These are phyloP conservation scores for Entomortierella chlamydospora DNA, from an alignment of 192 early-diverging fungal species.

Conservation along the genomic window DNA sequence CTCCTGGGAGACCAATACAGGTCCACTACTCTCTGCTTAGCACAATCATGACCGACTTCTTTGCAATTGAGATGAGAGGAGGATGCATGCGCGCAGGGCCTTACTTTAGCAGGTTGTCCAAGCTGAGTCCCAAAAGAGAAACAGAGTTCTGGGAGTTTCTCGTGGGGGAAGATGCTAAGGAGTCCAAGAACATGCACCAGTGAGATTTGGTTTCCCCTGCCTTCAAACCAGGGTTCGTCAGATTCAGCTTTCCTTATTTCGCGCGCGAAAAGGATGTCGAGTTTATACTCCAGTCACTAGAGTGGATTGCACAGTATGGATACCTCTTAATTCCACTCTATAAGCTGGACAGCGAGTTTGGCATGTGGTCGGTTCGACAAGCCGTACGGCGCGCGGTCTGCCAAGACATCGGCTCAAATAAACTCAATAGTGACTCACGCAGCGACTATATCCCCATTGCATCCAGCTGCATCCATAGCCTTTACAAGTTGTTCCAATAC, in stretches of 20 bases:
- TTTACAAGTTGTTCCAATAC: conserved; percentile 15
- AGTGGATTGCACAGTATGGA: conserved; percentile 52
- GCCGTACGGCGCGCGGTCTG: conserved; percentile 5
- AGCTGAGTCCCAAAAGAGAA: conserved; percentile 16
- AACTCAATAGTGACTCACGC: background rate
- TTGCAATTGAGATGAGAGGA: conserved; percentile 55
- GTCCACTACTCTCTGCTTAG: conserved; percentile 53
- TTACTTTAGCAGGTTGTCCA: conserved; percentile 28
- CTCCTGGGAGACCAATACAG: conserved; percentile 1
- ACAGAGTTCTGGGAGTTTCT: conserved; percentile 17
- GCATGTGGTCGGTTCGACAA: conserved; percentile 33
- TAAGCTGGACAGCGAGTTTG: conserved; percentile 11
- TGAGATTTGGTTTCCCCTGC: conserved; percentile 12
- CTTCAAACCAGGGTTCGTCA: conserved; percentile 40
- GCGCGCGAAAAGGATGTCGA: conserved; percentile 52
- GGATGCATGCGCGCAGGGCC: conserved; percentile 54
- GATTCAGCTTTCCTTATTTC: conserved; percentile 58
- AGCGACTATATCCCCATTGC: conserved; percentile 19
- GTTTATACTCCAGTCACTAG: conserved; percentile 53
- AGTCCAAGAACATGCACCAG: conserved; percentile 2
- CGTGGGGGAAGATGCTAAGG: background rate
- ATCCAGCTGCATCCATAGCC: conserved; percentile 22
- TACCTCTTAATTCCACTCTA: conserved; percentile 49
- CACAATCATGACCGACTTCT: conserved; percentile 57
- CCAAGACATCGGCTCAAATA: background rate